Percentiles rank a stretch among this genome's conserved stretches.
Evolutionary conservation across 306 rosid genomes (phyloP).

Genomic region (Sindora glabra): DNA sequence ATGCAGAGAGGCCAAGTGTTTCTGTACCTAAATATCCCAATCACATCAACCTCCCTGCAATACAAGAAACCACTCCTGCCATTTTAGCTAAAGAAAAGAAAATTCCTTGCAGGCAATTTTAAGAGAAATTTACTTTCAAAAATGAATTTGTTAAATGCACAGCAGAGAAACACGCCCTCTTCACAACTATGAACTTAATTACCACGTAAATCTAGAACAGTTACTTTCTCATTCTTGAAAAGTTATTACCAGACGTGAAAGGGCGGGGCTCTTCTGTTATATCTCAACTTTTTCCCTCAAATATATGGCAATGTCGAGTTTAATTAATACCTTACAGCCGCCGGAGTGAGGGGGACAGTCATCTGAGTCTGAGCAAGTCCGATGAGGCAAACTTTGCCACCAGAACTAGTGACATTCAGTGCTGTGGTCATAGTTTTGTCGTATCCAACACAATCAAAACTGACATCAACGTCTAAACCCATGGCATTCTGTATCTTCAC

Average conservation of each 20-base stretch:
- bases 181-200: too few relatives aligned
- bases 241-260: too few relatives aligned
- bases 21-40: slow-evolving; percentile 36
- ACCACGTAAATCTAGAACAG: too few relatives aligned
- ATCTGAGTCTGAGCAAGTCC: slow-evolving; percentile 27
- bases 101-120: too few relatives aligned
- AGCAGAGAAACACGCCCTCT: too few relatives aligned
- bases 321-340: slow-evolving; percentile 33
- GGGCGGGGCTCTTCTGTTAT: too few relatives aligned
- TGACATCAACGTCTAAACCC: slow-evolving; percentile 22
- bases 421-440: slow-evolving; percentile 37
- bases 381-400: slow-evolving; percentile 42
- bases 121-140: too few relatives aligned
- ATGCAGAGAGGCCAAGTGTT: slow-evolving; percentile 46
- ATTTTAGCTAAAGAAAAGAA: too few relatives aligned
- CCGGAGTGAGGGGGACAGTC: slow-evolving; percentile 28
- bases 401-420: slow-evolving; percentile 24
- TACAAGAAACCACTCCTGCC: not conserved
- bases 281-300: too few relatives aligned
- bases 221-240: too few relatives aligned
- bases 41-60: slow-evolving; percentile 29
- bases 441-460: slow-evolving; percentile 36
- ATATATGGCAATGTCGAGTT: too few relatives aligned
- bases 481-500: slow-evolving; percentile 17
- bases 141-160: too few relatives aligned